Base-by-base conservation (phyloP, 164 flowering plant species). In the Platanus orientalis region DNA sequence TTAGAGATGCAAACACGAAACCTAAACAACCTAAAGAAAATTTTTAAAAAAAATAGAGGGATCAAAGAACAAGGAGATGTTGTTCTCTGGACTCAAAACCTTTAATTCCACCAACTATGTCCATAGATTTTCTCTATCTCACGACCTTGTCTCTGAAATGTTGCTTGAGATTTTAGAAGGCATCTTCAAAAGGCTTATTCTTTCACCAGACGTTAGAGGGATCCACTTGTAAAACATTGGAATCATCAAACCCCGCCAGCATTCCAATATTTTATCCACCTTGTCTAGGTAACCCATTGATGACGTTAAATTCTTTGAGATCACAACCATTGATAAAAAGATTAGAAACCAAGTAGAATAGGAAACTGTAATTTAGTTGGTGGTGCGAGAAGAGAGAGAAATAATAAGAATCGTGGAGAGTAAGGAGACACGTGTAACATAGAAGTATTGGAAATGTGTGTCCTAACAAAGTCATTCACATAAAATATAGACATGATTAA, bases 191-290 rank as follows among this genome's bases (percentile, higher is more conserved):
- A 9, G 54, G 45, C 1, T 65, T 60, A 0, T 54, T 53, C 44
- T 23, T 59, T 19, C 32, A 55, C 26, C 80, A 65, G n/a, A 79
- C 79, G 26, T 77, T 29, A 0, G 77, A 72, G 0, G 84, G 82
- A 34, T 75, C 70, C 23, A 81, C 79, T 4, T 36, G 74, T 76
- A 75, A 61, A 81, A 78, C 4, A 81, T 73, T 0, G 84, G 82
- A 19, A 81, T 67, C 0, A 80, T 16, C 47, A n/a, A n/a, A n/a
- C 67, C 44, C 34, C n/a, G n/a, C n/a, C n/a, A 25, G 50, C 59
- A 16, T 12, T 36, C 42, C 10, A 36, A 36, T 7, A 36, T 36
- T 66, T 29, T 62, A 47, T 81, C 70, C 2, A 78, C 72, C 51
- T 78, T 80, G 32, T 71, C 68, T 16, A 71, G 57, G 57, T 71